Evolutionary conservation across 1,284 basidiomycete genomes (phyloP).

Genomic region (Thecaphora frezii): DNA sequence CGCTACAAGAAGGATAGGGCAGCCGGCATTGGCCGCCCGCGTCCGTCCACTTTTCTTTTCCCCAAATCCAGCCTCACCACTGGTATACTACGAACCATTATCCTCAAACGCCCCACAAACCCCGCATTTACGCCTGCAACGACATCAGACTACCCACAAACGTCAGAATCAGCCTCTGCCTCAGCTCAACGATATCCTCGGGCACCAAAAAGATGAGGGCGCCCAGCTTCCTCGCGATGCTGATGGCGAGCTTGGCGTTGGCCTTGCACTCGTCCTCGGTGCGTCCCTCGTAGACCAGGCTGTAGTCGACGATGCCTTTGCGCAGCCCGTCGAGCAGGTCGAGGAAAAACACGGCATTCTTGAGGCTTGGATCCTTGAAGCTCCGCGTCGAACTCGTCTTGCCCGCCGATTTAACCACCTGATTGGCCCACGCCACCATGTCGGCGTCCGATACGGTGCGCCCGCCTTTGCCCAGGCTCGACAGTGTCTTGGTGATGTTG

Average conservation of each 20-base stretch:
- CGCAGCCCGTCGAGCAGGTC: conserved; percentile 86
- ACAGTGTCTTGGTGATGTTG: conserved; percentile 89
- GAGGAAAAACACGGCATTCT: conserved; percentile 88
- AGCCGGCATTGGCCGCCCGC: too few species aligned
- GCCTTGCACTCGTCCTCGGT: conserved; percentile 85
- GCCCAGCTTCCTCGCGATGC: conserved; percentile 95
- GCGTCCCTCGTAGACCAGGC: conserved; percentile 71
- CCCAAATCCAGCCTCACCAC: too few species aligned
- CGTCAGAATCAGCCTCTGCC: conserved; percentile 63
- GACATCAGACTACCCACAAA: conserved; percentile 65
- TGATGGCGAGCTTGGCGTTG: conserved; percentile 87
- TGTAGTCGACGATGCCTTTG: conserved; percentile 92
- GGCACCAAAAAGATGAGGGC: conserved; percentile 96
- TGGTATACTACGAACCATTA: too few species aligned
- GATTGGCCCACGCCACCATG: conserved; percentile 94
- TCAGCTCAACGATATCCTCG: conserved; percentile 67
- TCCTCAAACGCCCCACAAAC: too few species aligned
- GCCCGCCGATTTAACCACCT: conserved; percentile 75
- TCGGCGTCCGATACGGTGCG: conserved; percentile 84
- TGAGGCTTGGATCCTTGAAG: conserved; percentile 91
- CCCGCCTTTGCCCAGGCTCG: conserved; percentile 72
- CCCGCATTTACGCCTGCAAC: conserved; percentile 15
- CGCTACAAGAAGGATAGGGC: too few species aligned
- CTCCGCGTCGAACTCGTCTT: conserved; percentile 74
- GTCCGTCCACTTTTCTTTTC: too few species aligned